A percentile compares a stretch with the other conserved stretches of the same genome.
Evolutionary conservation across 352 stramenopile genomes (phyloP).

Genomic region (Pythium diclinum): DNA sequence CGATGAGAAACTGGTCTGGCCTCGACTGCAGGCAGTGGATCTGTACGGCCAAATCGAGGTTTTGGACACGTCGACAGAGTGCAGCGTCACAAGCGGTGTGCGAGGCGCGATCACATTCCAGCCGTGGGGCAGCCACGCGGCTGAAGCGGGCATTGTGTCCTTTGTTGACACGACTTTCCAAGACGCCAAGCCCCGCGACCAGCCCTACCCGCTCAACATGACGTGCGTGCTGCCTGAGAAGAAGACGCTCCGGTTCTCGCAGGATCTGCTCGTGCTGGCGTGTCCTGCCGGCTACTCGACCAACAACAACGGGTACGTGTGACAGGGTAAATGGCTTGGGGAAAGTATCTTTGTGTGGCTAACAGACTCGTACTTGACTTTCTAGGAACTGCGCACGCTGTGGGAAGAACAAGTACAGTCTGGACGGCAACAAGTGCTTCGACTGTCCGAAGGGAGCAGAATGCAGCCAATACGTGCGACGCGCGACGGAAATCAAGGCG

Average conservation of each 20-base stretch:
- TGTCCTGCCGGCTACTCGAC: constrained; percentile 48
- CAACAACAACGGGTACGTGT: constrained; percentile 28
- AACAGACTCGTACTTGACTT: background rate
- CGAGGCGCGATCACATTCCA: constrained; percentile 31
- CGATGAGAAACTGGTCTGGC: constrained; percentile 37
- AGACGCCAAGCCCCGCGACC: constrained; percentile 22
- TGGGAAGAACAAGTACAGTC: constrained; percentile 50
- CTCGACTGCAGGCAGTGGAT: constrained; percentile 52
- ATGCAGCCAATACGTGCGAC: constrained; percentile 52
- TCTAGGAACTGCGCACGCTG: constrained; percentile 55
- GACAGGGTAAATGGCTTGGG: background rate
- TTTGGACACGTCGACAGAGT: constrained; percentile 48
- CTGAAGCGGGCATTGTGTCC: constrained; percentile 35
- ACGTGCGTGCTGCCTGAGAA: constrained; percentile 39
- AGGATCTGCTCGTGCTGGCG: constrained; percentile 33
- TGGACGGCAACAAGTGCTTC: constrained; percentile 58
- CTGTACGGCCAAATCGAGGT: constrained; percentile 63
- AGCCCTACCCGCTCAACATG: constrained; percentile 39
- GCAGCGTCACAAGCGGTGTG: constrained; percentile 27
- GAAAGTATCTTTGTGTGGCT: background rate
- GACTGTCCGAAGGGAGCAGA: constrained; percentile 43
- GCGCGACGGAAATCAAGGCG: constrained; percentile 46
- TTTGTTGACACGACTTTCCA: constrained; percentile 39
- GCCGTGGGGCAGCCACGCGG: constrained; percentile 28
- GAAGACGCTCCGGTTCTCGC: constrained; percentile 31